A percentile compares a stretch with the other conserved stretches of the same genome.
phyloP scores from a whole-genome alignment of 345 rosid species.

The Acer saccharum region DNA sequence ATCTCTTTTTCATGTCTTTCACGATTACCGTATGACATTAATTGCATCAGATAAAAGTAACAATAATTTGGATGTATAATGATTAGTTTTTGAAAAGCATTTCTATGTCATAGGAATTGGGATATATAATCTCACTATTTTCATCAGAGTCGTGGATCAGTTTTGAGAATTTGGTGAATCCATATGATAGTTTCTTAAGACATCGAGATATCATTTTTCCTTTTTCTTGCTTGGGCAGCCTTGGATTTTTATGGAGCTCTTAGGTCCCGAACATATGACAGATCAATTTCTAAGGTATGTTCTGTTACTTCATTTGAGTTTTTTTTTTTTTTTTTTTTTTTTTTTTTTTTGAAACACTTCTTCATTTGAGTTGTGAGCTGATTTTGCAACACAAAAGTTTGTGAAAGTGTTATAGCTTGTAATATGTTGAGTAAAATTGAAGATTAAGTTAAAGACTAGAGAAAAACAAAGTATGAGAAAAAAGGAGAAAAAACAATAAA shows the following conservation, averaged over 20 bases:
- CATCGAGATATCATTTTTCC: background rate
- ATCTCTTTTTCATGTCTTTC: background rate
- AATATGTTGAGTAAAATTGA: background rate
- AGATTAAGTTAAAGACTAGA: background rate
- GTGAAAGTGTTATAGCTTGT: background rate
- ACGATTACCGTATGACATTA: background rate
- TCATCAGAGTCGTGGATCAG: background rate
- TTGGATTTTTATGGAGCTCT: conserved; percentile 96
- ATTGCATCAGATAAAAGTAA: background rate
- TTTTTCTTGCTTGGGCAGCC: conserved; percentile 45
- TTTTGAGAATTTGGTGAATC: background rate
- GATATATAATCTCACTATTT: background rate
- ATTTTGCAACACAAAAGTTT: background rate
- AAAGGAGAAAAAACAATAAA: background rate
- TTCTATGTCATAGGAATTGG: background rate
- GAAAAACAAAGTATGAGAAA: background rate
- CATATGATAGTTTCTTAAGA: background rate
- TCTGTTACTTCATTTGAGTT: conserved; percentile 12
- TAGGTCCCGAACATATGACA: conserved; percentile 90
- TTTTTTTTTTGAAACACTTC: no score
- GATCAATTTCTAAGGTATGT: conserved; percentile 74
- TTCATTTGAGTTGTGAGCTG: background rate
- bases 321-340: no score
- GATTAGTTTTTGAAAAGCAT: background rate
- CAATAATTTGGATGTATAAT: background rate